Conservation (phyloP, 306 rosid species). For the Castanea sativa region DNA sequence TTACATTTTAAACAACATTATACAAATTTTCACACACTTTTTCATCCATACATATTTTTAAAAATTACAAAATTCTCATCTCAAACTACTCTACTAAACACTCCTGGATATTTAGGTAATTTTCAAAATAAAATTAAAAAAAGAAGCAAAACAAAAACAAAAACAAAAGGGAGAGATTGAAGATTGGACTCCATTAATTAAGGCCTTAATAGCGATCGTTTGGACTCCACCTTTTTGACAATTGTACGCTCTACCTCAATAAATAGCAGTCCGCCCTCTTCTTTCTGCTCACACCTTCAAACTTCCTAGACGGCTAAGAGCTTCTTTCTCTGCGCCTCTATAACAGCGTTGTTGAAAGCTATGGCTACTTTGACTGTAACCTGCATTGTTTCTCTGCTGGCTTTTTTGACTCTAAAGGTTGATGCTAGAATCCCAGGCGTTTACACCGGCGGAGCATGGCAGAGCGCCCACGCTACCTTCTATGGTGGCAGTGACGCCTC, state of each 20-base stretch:
- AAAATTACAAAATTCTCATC: too few relatives aligned
- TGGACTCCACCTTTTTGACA: slow-evolving; percentile 11
- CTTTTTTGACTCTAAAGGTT: slow-evolving; percentile 14
- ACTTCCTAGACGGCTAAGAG: neutral
- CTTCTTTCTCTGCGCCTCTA: neutral
- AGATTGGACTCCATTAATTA: slow-evolving; percentile 28
- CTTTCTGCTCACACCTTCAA: slow-evolving; percentile 2
- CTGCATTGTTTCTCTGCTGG: slow-evolving; percentile 21
- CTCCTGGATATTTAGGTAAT: too few relatives aligned
- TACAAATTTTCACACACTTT: too few relatives aligned
- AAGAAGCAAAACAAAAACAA: neutral
- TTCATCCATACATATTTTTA: too few relatives aligned
- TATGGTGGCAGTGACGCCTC: slow-evolving; percentile 87
- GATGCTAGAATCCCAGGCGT: slow-evolving; percentile 42
- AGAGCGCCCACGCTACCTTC: slow-evolving; percentile 84
- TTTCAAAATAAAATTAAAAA: too few relatives aligned
- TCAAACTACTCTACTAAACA: too few relatives aligned
- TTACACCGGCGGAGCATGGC: slow-evolving; percentile 54
- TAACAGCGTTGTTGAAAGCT: neutral
- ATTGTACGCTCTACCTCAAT: slow-evolving; percentile 26
- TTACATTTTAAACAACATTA: too few relatives aligned
- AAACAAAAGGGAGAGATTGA: neutral
- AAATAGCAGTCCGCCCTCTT: slow-evolving; percentile 41
- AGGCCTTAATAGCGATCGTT: slow-evolving; percentile 36
- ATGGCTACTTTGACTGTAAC: slow-evolving; percentile 33